Evolutionary conservation across 2,329 filamentous ascomycete species (phyloP).

Genomic region (Pestalotiopsis sp.): DNA sequence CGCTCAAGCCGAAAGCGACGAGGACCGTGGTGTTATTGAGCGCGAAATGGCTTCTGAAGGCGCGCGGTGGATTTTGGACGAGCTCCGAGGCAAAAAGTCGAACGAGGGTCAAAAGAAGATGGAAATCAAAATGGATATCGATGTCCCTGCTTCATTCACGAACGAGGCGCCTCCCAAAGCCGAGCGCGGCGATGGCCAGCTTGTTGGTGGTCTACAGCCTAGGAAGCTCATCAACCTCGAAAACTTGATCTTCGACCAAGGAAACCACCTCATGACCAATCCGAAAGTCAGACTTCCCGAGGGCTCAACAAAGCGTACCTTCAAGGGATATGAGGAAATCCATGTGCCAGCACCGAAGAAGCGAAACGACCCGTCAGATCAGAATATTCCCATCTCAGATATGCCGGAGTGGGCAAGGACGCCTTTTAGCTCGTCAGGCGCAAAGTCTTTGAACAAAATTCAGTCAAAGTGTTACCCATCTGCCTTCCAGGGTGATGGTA

Average conservation of each 20-base stretch:
- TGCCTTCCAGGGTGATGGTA: constrained; percentile 91
- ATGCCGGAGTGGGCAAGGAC: constrained; percentile 89
- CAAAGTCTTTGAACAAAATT: constrained; percentile 89
- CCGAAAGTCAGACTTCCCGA: constrained; percentile 91
- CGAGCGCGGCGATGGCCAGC: constrained; percentile 64
- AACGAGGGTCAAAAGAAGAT: constrained; percentile 65
- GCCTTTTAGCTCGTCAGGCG: constrained; percentile 71
- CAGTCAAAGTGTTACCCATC: constrained; percentile 91
- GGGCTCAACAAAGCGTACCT: constrained; percentile 90
- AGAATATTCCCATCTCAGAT: constrained; percentile 79
- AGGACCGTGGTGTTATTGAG: constrained; percentile 75
- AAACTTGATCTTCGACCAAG: constrained; percentile 95
- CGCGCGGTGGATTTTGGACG: constrained; percentile 81
- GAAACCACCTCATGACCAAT: constrained; percentile 99
- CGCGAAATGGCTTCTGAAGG: constrained; percentile 90
- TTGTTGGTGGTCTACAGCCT: constrained; percentile 83
- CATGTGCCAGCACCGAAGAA: constrained; percentile 93
- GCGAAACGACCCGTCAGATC: constrained; percentile 76
- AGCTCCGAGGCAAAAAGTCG: constrained; percentile 74
- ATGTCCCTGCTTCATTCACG: constrained; percentile 64
- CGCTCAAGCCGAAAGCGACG: constrained; percentile 77
- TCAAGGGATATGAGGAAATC: constrained; percentile 98
- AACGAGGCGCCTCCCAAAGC: constrained; percentile 47
- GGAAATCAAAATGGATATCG: constrained; percentile 95
- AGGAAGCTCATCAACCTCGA: constrained; percentile 89